phyloP scores from a whole-genome alignment of 352 stramenopile genomes.

The Pelagophyceae sp. region DNA sequence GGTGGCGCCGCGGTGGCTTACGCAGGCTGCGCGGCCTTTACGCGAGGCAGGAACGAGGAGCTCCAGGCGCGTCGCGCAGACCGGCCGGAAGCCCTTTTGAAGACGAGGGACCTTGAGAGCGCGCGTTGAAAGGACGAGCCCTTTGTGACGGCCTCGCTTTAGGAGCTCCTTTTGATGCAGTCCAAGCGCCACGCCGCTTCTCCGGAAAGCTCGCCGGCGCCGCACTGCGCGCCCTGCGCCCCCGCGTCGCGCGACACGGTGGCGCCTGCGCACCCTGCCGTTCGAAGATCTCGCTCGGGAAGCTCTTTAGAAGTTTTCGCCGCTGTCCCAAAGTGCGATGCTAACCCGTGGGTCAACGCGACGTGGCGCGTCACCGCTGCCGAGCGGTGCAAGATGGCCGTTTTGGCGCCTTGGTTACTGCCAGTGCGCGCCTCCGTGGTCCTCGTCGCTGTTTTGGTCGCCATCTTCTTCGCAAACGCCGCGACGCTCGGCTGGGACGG shows the following conservation, averaged over 20 bases:
- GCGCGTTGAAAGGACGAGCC: no score
- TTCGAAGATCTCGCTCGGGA: no score
- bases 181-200: no score
- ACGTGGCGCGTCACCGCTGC: slow-evolving; percentile 11
- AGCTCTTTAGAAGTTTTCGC: slow-evolving; percentile 14
- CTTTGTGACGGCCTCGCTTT: no score
- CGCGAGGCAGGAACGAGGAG: slow-evolving; percentile 14
- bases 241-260: no score
- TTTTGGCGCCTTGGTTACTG: background rate
- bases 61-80: slow-evolving; percentile 8
- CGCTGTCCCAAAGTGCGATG: background rate
- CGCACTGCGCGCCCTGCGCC: no score
- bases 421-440: background rate
- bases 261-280: no score
- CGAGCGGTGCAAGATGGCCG: slow-evolving; percentile 1
- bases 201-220: background rate
- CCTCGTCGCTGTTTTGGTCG: background rate
- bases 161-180: no score
- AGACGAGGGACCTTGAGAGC: no score
- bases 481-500: slow-evolving; percentile 9
- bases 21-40: background rate
- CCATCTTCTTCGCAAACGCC: background rate
- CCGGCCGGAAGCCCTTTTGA: background rate
- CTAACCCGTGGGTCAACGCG: slow-evolving; percentile 18
- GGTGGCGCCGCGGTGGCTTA: background rate